phyloP scores from a whole-genome alignment of 805 yeast species.

The Starmerella bombi region DNA sequence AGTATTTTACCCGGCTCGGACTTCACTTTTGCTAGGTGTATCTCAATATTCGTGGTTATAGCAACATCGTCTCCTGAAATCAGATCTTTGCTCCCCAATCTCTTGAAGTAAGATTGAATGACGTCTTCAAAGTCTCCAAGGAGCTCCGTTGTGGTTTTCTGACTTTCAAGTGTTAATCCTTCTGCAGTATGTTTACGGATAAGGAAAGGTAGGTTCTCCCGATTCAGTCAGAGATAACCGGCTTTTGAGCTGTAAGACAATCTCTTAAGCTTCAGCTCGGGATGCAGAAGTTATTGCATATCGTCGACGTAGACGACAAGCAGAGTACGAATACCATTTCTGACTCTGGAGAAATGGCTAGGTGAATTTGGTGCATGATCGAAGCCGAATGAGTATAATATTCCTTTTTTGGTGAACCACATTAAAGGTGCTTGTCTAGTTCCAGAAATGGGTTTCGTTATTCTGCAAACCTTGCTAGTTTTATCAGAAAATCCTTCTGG shows the following conservation, averaged over 20 bases:
- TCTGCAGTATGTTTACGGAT: not conserved
- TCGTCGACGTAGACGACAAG: conserved; percentile 2
- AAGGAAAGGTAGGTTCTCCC: not conserved
- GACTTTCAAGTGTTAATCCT: not conserved
- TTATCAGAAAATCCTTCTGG: not conserved
- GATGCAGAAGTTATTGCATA: not conserved
- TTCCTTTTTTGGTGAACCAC: not conserved
- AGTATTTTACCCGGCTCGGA: too few relatives aligned
- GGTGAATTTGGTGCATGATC: not conserved
- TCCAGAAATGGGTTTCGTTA: not conserved
- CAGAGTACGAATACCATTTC: not conserved
- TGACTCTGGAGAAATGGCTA: not conserved
- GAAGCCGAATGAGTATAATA: not conserved
- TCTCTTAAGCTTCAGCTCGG: not conserved
- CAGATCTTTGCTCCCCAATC: not conserved
- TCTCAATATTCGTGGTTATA: not conserved
- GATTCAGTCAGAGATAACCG: not conserved
- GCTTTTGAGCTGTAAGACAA: not conserved
- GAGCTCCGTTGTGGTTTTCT: not conserved
- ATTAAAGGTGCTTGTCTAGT: not conserved
- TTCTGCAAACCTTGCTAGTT: not conserved
- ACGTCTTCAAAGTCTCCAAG: not conserved
- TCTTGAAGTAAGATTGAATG: not conserved
- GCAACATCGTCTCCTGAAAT: not conserved
- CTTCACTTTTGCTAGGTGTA: not conserved